Base-by-base conservation (phyloP, 352 stramenopile genomes). In the Globisporangium spinosum region DNA sequence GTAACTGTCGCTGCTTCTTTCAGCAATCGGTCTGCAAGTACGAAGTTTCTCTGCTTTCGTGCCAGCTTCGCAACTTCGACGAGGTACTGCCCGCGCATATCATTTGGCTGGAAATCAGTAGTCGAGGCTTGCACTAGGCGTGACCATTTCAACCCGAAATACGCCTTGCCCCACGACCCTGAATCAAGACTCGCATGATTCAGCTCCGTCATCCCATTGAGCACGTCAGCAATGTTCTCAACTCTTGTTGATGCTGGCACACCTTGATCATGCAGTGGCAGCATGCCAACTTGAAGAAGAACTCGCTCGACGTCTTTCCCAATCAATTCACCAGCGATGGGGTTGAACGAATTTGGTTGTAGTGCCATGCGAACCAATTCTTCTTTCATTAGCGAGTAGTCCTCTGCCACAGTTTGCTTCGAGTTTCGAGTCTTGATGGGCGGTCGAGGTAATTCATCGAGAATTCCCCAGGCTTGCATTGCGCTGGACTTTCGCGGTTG, bases 31-130 rank as follows among this genome's bases (percentile, higher is more conserved):
- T 56, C 57, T 13, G 76, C 77, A 27, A 89, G 67, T 34, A 49
- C 23, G 43, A 82, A 79, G 60, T 92, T 92, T 67, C 71, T 63
- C 40, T 90, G 84, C 53, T 80, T 84, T 22, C 80, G 75, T 3
- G 84, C 79, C 49, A 90, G 69, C 49, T 65, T 74, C 10, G 82
- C 76, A 65, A 87, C 57, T 34, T 69, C 43, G 12, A 79, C 49
- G 13, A 89, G 56, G 55, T 77, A 62, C 12, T 70, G 22, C 8
- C 23, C 58, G 3, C 8, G 34, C 2, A 25, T n/a, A 10, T 55
- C 70, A 22, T 23, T 49, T 49, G 8, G 3, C 29, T n/a, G 32
- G 9, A 15, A 17, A 55, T 34, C 35, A 27, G 15, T 2, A 10
- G n/a, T 22, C 10, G 3, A 13, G 13, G 25, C 22, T 45, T 29